Base-by-base conservation (phyloP, 202 grass and related monocot genomes). In the Carex sylvatica region DNA sequence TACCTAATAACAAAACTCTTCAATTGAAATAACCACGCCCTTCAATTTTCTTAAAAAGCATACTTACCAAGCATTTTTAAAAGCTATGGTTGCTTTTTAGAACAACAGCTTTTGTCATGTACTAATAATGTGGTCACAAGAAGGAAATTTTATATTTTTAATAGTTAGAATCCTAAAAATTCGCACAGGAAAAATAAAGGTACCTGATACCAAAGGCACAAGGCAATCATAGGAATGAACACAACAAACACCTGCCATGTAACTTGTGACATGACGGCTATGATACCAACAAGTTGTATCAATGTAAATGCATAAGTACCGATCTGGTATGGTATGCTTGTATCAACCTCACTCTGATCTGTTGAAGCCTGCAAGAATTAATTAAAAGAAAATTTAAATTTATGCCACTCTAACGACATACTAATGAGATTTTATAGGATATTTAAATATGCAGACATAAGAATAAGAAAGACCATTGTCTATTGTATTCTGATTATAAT, bases 191-290 rank as follows among this genome's bases (percentile, higher is more conserved):
- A 11, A 24, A 28, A 40, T 65, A 49, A 74, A 75, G 12, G 2
- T 91, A 97, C 94, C 94, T 94, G 94, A 82, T 97, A 94, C 84
- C 87, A 92, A 81, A 97, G 83, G 84, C 90, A 94, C 2, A 85
- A 24, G 80, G 83, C 85, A 83, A 84, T 84, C 24, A 97, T 87
- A 80, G 94, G 94, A 89, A 94, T 61, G 30, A 94, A 97, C 58
- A 97, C 83, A 70, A 92, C 35, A 4, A 97, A 97, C 36, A 97
- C 90, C 86, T 97, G 90, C 94, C 94, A 97, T 79, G 92, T 85
- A 79, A 92, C 90, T 84, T 97, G 94, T 46, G 92, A 97, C 94
- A 97, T 97, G 49, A 97, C 92, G 38, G 84, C 90, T 85, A 97
- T 91, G 73, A 97, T 94, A 69, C 94, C 92, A 83, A 92, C 26